Evolutionary conservation across 495 filamentous ascomycete species (phyloP).

Genomic region (Geopyxis carbonaria): DNA sequence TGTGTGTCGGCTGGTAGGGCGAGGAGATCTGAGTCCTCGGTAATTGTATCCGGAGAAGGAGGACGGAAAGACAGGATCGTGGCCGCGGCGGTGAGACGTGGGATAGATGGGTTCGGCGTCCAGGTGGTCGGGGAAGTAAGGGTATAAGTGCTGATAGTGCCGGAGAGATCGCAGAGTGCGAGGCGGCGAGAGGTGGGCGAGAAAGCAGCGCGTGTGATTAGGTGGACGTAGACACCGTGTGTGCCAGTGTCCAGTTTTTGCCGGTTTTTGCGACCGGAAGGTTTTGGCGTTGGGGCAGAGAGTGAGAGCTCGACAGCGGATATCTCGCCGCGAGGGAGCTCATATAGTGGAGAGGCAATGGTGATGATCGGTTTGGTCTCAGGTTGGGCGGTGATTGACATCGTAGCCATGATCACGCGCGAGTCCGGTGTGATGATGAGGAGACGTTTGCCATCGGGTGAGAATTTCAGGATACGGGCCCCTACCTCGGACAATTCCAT

Average conservation of each 20-base stretch:
- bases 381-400: conserved; percentile 45
- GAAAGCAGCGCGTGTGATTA: conserved; percentile 57
- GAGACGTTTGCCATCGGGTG: conserved; percentile 57
- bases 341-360: conserved; percentile 29
- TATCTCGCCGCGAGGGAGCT: conserved; percentile 26
- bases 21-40: conserved; percentile 45
- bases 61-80: conserved; percentile 64
- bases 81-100: conserved; percentile 53
- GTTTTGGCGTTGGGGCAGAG: neutral
- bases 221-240: conserved; percentile 60
- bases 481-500: conserved; percentile 32
- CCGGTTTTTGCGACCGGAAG: conserved; percentile 13
- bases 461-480: conserved; percentile 62
- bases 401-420: conserved; percentile 77
- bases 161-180: conserved; percentile 61
- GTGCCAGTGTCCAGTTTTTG: conserved; percentile 35
- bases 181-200: conserved; percentile 66
- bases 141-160: conserved; percentile 74
- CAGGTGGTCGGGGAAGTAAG: conserved; percentile 44
- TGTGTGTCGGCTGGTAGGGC: conserved; percentile 59
- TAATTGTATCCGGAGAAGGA: conserved; percentile 25
- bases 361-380: conserved; percentile 36
- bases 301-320: conserved; percentile 28
- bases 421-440: conserved; percentile 85
- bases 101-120: conserved; percentile 56